These are phyloP conservation scores for Neotropicomus parvogracilis DNA, from an alignment of 1,284 basidiomycete genomes.

Conservation along the genomic window DNA sequence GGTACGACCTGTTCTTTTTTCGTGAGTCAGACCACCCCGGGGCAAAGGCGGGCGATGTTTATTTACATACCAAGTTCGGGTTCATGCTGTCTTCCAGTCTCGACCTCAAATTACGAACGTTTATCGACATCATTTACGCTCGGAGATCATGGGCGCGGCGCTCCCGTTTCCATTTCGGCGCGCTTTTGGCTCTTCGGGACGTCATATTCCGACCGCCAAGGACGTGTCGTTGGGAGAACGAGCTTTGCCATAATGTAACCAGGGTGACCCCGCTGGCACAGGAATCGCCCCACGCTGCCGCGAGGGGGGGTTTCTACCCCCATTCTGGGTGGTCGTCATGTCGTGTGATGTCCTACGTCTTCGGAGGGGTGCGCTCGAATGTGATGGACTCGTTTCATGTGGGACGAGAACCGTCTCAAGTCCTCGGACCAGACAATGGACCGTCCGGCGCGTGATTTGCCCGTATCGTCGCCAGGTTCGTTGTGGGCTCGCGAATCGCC, in stretches of 20 bases:
- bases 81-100: background rate
- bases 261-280: conserved; percentile 6
- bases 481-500: conserved; percentile 9
- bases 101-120: no score
- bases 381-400: conserved; percentile 19
- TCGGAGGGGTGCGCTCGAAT: conserved; percentile 7
- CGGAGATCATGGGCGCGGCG: background rate
- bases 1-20: conserved; percentile 30
- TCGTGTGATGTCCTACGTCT: conserved; percentile 10
- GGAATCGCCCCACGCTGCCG: background rate
- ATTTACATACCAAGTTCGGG: background rate
- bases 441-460: no score
- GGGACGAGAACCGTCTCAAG: conserved; percentile 8
- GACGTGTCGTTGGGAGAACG: conserved; percentile 6
- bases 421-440: conserved; percentile 23
- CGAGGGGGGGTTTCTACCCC: conserved; percentile 10
- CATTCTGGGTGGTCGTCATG: background rate
- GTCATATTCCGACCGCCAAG: background rate
- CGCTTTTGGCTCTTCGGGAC: background rate
- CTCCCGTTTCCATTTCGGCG: conserved; percentile 7
- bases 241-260: conserved; percentile 17
- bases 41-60: background rate
- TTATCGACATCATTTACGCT: background rate
- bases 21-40: background rate
- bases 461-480: no score